Base-by-base conservation (phyloP, 129 eudicot species). In the Arctium lappa region DNA sequence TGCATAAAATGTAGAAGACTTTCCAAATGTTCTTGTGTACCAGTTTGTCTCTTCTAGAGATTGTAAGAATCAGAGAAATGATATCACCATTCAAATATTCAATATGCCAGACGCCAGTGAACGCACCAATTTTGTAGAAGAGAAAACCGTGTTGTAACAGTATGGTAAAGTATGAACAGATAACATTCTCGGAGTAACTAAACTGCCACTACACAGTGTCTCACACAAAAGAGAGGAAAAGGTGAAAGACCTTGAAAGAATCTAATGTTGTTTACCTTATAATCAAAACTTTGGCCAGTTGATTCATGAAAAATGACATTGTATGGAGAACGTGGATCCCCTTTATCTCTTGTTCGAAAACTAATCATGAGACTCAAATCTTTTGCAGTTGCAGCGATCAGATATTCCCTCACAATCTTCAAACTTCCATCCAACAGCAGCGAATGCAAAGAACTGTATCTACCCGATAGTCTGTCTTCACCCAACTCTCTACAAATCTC, bases 361-460 rank as follows among this genome's bases (percentile, higher is more conserved):
- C 94, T 87, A 75, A 95, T 89, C 97, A 95, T 95, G 86, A 93
- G 73, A 84, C 99, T 95, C 87, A 94, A 86, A 85, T 95, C 99
- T 90, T 95, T 95, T 37, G 97, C 92, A 73, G 99, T 95, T 80
- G 99, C 95, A 81, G 99, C 80, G 78, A 93, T 89, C 85, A 95
- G 71, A 82, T 86, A 89, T 73, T 93, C 90, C 86, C 84, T 93
- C 76, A 95, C 98, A 86, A 93, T 82, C 86, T 90, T 90, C 80
- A 90, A 76, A 73, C 92, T 90, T 82, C 88, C 92, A 71, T 88
- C 93, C 62, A 82, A 77, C 11, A 92, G 88, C n/a, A 89, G 39
- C 0, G 92, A 90, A 88, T 95, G 99, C 78, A 95, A 66, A 13
- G 66, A 78, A 40, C 81, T 50, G 77, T 82, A 95, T 82, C 82